Base-by-base conservation (phyloP, 306 rosid genomes). In the Cyamopsis tetragonoloba region DNA sequence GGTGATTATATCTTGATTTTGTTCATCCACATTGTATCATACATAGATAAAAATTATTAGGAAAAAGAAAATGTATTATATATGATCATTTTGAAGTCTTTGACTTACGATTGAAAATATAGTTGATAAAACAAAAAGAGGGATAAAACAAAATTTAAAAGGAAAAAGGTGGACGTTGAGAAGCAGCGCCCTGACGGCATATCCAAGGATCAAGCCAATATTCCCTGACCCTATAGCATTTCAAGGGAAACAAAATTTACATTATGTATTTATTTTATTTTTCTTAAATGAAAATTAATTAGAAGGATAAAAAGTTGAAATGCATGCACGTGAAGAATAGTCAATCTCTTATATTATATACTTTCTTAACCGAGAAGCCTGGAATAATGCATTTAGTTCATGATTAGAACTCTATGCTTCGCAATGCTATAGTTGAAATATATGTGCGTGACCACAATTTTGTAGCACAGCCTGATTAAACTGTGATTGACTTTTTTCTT, bases 351-450 rank as follows among this genome's bases (percentile, higher is more conserved):
- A 39, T 42, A 17, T 4, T 22, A 31, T 53, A 72, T 50, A 48
- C 82, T 78, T 35, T 70, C 81, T 73, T 68, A 51, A 56, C 7
- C 67, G 5, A 17, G 74, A 86, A 76, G 83, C 69, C 76, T 58
- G 77, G 85, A 74, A 83, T 51, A 63, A 65, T 46, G 77, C 48
- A 78, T 46, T 50, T 37, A 78, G 54, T 15, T 55, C 50, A 6
- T 11, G 34, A n/a, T 65, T 18, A 17, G 39, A 62, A 72, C 51
- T 27, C 15, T 10, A 37, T 49, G 51, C 53, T 35, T 65, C 59
- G 39, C 79, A 62, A 62, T 49, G 73, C 60, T 3, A 4, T 31
- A 22, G 69, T 62, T 35, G 60, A 69, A 27, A 54, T 47, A 28
- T 64, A 26, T 44, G 57, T 13, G 59, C 9, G 67, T 72, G 81